phyloP scores from a whole-genome alignment of 495 filamentous ascomycete species.

The Lineolata rhizophorae region DNA sequence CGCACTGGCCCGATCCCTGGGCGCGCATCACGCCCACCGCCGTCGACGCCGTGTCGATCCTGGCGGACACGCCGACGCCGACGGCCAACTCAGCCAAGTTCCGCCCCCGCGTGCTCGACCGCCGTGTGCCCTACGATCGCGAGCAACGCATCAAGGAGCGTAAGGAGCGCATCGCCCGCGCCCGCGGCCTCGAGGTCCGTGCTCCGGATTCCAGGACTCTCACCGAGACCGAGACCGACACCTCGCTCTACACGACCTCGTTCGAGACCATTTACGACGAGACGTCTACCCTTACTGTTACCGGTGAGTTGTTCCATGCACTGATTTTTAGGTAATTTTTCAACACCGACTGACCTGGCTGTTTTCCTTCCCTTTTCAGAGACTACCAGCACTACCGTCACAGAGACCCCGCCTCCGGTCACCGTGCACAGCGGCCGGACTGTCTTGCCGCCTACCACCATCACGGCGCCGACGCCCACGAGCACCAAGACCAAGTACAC shows the following conservation, averaged over 20 bases:
- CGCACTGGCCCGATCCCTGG: constrained; percentile 7
- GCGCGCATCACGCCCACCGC: constrained; percentile 10
- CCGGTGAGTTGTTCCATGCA: constrained; percentile 4
- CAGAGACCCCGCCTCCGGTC: constrained; percentile 9
- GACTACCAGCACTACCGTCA: constrained; percentile 1
- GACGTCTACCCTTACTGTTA: no score
- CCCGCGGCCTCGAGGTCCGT: constrained; percentile 8
- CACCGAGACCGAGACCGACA: constrained; percentile 10
- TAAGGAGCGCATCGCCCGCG: constrained; percentile 2
- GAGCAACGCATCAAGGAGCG: constrained; percentile 3
- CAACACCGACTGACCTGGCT: neutral
- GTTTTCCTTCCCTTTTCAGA: neutral
- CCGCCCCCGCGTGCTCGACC: constrained; percentile 4
- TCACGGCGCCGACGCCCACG: constrained; percentile 12
- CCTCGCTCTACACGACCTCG: constrained; percentile 1
- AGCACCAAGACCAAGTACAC: constrained; percentile 7
- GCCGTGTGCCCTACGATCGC: constrained; percentile 2
- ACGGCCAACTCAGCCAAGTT: constrained; percentile 5
- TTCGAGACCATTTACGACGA: constrained; percentile 1
- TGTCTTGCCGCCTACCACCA: constrained; percentile 6
- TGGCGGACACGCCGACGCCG: constrained; percentile 2
- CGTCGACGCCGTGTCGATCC: constrained; percentile 3
- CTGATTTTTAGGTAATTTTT: neutral
- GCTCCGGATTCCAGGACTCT: constrained; percentile 13
- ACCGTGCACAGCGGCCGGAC: constrained; percentile 8